A percentile compares a stretch with the other conserved stretches of the same genome.
Evolutionary conservation across 2,329 filamentous ascomycete genomes (phyloP).

Genomic region (Colletotrichum sp.): DNA sequence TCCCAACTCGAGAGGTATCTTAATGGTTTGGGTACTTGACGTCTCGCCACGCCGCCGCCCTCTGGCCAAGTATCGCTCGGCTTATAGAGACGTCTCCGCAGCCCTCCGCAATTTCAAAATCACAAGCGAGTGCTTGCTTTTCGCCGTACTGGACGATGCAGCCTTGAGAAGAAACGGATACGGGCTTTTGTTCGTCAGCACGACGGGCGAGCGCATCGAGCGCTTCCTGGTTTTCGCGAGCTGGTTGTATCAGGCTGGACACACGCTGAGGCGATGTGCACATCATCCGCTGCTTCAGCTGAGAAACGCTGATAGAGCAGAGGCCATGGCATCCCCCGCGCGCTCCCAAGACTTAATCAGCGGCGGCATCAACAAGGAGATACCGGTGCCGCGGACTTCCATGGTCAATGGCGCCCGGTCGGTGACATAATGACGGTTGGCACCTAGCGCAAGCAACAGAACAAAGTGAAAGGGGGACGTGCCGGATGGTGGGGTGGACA

Average conservation of each 20-base stretch:
- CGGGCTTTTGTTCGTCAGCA: neutral
- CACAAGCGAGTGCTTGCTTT: slow-evolving; percentile 6
- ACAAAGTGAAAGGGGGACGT: neutral
- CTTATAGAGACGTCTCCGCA: neutral
- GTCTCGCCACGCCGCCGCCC: neutral
- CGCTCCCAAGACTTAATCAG: neutral
- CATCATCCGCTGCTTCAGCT: neutral
- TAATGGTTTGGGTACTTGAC: neutral
- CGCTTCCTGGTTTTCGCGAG: neutral
- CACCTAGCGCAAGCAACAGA: neutral
- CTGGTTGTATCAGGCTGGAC: neutral
- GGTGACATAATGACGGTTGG: neutral
- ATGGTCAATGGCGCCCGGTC: neutral
- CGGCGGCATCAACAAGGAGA: neutral
- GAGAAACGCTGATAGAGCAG: neutral
- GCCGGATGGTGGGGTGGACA: neutral
- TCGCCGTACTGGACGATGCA: neutral
- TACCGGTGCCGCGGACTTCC: neutral
- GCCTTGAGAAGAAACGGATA: neutral
- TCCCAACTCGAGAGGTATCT: neutral
- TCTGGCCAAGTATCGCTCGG: neutral
- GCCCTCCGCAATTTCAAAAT: neutral
- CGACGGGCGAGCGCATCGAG: neutral
- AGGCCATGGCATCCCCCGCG: neutral
- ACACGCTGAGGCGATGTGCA: neutral